Base-by-base conservation (phyloP, 2,329 filamentous ascomycete genomes). In the Penicillium sp. region DNA sequence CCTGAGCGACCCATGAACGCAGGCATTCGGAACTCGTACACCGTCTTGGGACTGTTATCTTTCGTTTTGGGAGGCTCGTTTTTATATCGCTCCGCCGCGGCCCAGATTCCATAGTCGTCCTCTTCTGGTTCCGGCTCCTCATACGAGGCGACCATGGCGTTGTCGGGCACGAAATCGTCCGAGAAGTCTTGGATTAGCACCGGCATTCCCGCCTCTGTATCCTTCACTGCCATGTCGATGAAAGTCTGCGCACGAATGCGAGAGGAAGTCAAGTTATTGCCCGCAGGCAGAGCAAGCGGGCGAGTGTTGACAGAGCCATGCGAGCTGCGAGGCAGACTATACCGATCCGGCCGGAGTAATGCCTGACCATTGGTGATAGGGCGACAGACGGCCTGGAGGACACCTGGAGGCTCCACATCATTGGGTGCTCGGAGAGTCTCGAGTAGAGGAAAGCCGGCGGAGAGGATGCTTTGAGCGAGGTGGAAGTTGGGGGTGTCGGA, bases 161-260 rank as follows among this genome's bases (percentile, higher is more conserved):
- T 63, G 21, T 67, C 65, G 0, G 64, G 62, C 4, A 64, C 49
- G 21, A 60, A 67, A 1, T 48, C 51, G 26, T 68, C 63, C 0
- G 67, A 70, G 39, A 65, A 62, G 45, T 71, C 68, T 15, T 66
- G 68, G 29, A 71, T 62, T 13, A 70, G 38, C 4, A 70, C 59
- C 21, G 54, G 60, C 56, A 70, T 64, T 14, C 65, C 68, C 3
- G 56, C 56, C 38, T 70, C 66, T 2, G 56, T 63, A 31, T 69
- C 65, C 46, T 66, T 70, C 4, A 58, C 56, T 2, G 65, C 64
- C 56, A 64, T 67, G 18, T 71, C 68, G 14, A 71, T 71, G 25
- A 70, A 70, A 4, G 62, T 68, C 39, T 70, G 68, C 2, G 69
- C 69, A 14, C 70, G 66, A 27, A 72, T 69, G 7, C 69, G 67